Evolutionary conservation across 108 stramenopile species (phyloP), one percentile per base, ranked within the genome.

Genomic region (Stephanodiscus minutulus): DNA sequence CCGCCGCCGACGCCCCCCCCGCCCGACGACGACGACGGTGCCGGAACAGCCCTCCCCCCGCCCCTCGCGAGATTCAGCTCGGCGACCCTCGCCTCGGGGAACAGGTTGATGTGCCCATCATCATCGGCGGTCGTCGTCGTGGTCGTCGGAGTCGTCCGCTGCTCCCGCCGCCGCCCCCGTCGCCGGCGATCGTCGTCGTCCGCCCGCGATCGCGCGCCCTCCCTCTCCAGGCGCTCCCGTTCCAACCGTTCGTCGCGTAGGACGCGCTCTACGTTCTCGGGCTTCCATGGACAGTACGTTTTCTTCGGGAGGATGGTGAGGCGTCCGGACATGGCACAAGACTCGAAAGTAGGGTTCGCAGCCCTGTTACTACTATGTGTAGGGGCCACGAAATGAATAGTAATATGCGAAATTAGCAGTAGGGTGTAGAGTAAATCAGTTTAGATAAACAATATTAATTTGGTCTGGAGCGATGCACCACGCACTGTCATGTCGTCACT

Each of bases 291-390:
- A 77, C 92, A 90, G 77, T 95, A 97, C 8, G 81, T 69, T 58
- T 97, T 97, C 64, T 97, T 95, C 2, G 90, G 88, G 22, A 91
- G 70, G 29, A 96, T 96, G 29, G 93, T 85, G 44, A 97, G 86
- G 22, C 96, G 91, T 47, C 96, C 93, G 25, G 86, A 88, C 96
- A 96, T 96, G 58, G 22, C 31, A n/a, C n/a, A n/a, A n/a, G n/a
- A n/a, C n/a, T n/a, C n/a, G n/a, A n/a, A n/a, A n/a, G n/a, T n/a
- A n/a, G n/a, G n/a, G n/a, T n/a, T n/a, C n/a, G n/a, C n/a, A n/a
- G n/a, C n/a, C n/a, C n/a, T n/a, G n/a, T n/a, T n/a, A n/a, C n/a
- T n/a, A n/a, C n/a, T n/a, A n/a, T n/a, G n/a, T n/a, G n/a, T n/a
- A n/a, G n/a, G n/a, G n/a, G n/a, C n/a, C n/a, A n/a, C n/a, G n/a